Base-by-base conservation (phyloP, 805 yeast species). In the Cyberlindnera maritima region DNA sequence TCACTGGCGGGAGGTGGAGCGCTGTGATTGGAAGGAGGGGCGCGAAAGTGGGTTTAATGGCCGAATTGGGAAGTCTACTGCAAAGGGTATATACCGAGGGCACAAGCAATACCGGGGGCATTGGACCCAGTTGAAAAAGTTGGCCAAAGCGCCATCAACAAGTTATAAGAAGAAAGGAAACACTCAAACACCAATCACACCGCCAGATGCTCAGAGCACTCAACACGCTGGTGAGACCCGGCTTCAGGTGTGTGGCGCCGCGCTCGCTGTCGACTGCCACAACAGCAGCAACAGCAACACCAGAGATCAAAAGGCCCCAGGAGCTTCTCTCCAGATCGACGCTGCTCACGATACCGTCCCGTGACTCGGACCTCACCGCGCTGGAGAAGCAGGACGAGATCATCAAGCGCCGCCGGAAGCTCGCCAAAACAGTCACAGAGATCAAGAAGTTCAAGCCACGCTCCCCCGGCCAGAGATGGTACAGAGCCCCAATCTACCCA, bases 391-490 rank as follows among this genome's bases (percentile, higher is more conserved):
- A 86, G 71, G 96, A 90, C 67, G 78, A 71, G 49, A 74, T 80
- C 53, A 79, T 84, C 57, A 78, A 77, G 55, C 76, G 85, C 65
- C 94, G 90, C 68, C 74, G 87, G 39, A 83, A 82, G 63, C 74
- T 88, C 53, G 77, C 88, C 46, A 80, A 82, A 62, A 82, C 85
- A 36, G 77, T 78, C 50, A 88, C 86, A 26, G 76, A 76, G 57
- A 74, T 90, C 74, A 88, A 86, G 66, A 76, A 78, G 51, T 79
- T 81, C 59, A 88, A 88, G 57, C 92, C 94, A 40, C 78, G 81
- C 23, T 85, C 94, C 39, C 97, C 97, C 0, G 91, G 95, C 62
- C 68, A 88, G 52, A 79, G 96, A 60, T 89, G 96, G 89, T 88
- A 80, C 74, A 79, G 89, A 59, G 80, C 83, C 55, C 97, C 98